Conservation (phyloP, 208 protist genomes). For the Kentomonas sorsogonicus region DNA sequence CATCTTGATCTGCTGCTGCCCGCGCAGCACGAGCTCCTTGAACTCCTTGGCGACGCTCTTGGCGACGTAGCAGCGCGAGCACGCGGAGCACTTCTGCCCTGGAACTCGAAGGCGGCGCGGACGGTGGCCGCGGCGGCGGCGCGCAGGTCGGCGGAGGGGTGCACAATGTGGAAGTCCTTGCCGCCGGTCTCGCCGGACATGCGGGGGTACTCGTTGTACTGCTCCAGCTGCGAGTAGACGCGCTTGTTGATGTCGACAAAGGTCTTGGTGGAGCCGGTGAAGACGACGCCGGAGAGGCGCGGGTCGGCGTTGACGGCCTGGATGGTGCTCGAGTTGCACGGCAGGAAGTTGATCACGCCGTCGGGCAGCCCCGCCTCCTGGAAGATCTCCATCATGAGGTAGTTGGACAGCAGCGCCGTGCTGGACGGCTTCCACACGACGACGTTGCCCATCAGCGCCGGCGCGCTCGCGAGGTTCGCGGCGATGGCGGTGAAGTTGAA, state of each 20-base stretch:
- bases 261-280: slow-evolving; percentile 94
- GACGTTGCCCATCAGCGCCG: slow-evolving; percentile 96
- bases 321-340: slow-evolving; percentile 75
- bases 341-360: slow-evolving; percentile 95
- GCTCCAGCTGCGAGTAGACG: slow-evolving; percentile 86
- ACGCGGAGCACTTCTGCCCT: slow-evolving; percentile 97
- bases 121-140: slow-evolving; percentile 80
- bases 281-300: slow-evolving; percentile 92
- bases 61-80: slow-evolving; percentile 91
- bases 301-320: slow-evolving; percentile 61
- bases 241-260: slow-evolving; percentile 92
- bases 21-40: slow-evolving; percentile 73
- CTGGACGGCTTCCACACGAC: slow-evolving; percentile 96
- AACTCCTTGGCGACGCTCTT: slow-evolving; percentile 84
- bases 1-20: slow-evolving; percentile 90
- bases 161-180: slow-evolving; percentile 97
- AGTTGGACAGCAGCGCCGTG: slow-evolving; percentile 90
- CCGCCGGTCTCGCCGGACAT: slow-evolving; percentile 96
- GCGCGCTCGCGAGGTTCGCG: slow-evolving; percentile 91
- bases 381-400: slow-evolving; percentile 91
- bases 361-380: slow-evolving; percentile 93
- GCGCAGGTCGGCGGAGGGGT: slow-evolving; percentile 87
- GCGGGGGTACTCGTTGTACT: slow-evolving; percentile 91
- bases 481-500: slow-evolving; percentile 99
- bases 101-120: slow-evolving; percentile 95